Evolutionary conservation across 1,284 basidiomycete species (phyloP).

Genomic region (Peniophora sp.): DNA sequence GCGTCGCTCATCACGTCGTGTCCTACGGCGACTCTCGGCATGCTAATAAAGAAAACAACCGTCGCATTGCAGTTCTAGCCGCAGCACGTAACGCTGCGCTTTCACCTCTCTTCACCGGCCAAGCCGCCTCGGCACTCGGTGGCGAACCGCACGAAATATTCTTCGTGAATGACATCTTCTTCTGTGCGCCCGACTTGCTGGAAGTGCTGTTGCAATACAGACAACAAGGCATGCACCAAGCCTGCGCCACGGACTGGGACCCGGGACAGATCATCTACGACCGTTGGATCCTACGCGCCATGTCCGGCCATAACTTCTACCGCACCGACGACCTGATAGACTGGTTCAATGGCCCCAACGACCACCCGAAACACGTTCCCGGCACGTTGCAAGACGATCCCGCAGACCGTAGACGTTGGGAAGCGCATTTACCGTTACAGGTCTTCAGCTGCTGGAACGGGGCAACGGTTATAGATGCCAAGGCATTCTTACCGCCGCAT

Average conservation of each 20-base stretch:
- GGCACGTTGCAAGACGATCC: background rate
- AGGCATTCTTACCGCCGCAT: background rate
- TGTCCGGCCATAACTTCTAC: background rate
- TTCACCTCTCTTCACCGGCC: slow-evolving; percentile 23
- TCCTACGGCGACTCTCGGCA: background rate
- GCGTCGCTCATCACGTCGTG: background rate
- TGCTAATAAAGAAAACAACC: slow-evolving; percentile 6
- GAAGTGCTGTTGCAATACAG: slow-evolving; percentile 24
- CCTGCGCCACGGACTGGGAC: background rate
- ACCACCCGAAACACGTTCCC: slow-evolving; percentile 1
- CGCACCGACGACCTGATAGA: background rate
- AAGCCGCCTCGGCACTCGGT: slow-evolving; percentile 2
- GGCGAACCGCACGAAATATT: slow-evolving; percentile 15
- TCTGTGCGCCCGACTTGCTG: slow-evolving; percentile 27
- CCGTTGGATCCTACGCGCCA: background rate
- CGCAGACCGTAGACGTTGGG: background rate
- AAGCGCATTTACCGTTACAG: background rate
- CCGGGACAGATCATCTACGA: background rate
- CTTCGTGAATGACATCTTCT: slow-evolving; percentile 34
- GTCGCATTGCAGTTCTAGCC: slow-evolving; percentile 27
- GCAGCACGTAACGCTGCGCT: slow-evolving; percentile 30
- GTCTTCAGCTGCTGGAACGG: slow-evolving; percentile 1
- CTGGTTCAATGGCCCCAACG: background rate
- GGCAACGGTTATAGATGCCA: background rate
- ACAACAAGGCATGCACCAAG: background rate